Evolutionary conservation across 345 rosid genomes (phyloP).

Genomic region (Eucalyptus rudis): DNA sequence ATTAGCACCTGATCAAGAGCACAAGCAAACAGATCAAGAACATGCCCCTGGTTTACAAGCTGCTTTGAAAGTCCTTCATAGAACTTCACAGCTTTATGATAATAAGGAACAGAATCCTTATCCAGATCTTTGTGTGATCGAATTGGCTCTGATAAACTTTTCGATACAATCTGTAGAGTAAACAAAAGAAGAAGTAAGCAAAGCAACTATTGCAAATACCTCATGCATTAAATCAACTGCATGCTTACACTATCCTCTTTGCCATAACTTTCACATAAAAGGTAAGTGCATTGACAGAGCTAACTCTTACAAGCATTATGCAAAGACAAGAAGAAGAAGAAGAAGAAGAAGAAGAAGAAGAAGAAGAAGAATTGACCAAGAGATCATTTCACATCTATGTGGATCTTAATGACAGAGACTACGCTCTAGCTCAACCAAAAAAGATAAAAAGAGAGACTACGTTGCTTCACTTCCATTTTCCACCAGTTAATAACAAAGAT

Average conservation of each 20-base stretch:
- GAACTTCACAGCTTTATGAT: constrained; percentile 72
- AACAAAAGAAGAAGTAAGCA: not conserved
- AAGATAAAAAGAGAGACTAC: not conserved
- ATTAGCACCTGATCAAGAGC: constrained; percentile 77
- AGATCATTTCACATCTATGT: not conserved
- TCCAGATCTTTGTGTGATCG: constrained; percentile 94
- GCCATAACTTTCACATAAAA: not conserved
- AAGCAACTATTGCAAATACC: not conserved
- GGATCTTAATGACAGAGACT: not conserved
- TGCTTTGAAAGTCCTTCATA: constrained; percentile 74
- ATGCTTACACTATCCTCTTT: not conserved
- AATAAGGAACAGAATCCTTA: constrained; percentile 73
- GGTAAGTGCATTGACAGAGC: not conserved
- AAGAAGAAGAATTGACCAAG: not conserved
- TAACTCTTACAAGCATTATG: not conserved
- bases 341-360: not conserved
- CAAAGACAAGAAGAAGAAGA: not conserved
- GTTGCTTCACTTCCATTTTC: not conserved
- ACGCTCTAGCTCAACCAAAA: not conserved
- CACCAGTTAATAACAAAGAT: not conserved
- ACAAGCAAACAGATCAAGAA: constrained; percentile 92
- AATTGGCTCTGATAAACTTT: constrained; percentile 78
- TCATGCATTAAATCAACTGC: not conserved
- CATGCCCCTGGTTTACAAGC: constrained; percentile 97
- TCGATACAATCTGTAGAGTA: constrained; percentile 60